phyloP scores from a whole-genome alignment of 2,329 filamentous ascomycete genomes.

The Pestalotiopsis sp. region DNA sequence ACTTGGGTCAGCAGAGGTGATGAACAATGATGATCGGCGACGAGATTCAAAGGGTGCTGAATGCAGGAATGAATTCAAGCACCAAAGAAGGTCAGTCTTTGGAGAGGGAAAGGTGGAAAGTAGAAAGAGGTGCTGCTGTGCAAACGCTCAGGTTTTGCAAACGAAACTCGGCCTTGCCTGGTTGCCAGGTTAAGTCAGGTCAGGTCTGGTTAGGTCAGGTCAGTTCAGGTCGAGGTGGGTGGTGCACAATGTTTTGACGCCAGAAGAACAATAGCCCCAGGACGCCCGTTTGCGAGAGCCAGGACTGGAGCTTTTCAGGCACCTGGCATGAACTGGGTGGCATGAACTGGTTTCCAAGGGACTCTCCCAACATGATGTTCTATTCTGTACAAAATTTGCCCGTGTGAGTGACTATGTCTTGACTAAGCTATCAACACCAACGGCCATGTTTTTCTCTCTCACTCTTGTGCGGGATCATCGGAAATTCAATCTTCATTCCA shows the following conservation, averaged over 20 bases:
- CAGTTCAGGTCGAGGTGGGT: too few relatives aligned
- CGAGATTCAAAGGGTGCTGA: not conserved
- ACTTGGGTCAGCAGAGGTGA: conserved; percentile 2
- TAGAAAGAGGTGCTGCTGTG: not conserved
- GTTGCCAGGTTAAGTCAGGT: not conserved
- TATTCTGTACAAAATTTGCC: not conserved
- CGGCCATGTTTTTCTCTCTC: not conserved
- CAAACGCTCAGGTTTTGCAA: not conserved
- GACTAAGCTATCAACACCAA: not conserved
- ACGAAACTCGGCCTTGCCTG: not conserved
- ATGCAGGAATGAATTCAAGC: not conserved
- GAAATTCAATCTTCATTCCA: not conserved
- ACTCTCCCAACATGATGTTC: too few relatives aligned
- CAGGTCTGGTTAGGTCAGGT: too few relatives aligned
- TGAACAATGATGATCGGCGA: not conserved
- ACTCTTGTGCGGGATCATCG: not conserved
- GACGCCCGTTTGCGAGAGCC: too few relatives aligned
- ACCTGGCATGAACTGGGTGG: too few relatives aligned
- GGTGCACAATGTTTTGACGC: too few relatives aligned
- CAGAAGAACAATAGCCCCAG: too few relatives aligned
- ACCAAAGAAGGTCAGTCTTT: not conserved
- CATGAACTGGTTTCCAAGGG: too few relatives aligned
- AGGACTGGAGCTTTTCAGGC: too few relatives aligned
- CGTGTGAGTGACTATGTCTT: not conserved
- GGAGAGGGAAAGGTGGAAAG: not conserved